A percentile compares a stretch with the other conserved stretches of the same genome.
phyloP scores from a whole-genome alignment of 352 stramenopile genomes.

The Pseudoperonospora humuli region DNA sequence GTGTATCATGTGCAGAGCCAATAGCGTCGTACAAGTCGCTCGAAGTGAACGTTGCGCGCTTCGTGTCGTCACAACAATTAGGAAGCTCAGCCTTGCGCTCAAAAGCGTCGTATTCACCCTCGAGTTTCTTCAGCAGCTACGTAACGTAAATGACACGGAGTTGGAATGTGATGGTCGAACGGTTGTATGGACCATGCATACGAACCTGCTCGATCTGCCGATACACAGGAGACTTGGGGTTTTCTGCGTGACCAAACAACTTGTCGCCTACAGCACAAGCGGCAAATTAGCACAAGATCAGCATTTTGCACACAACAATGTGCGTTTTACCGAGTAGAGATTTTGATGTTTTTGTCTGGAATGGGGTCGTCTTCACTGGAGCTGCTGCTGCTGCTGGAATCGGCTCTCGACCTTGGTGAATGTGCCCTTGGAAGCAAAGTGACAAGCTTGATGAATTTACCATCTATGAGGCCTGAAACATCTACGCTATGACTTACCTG shows the following conservation, averaged over 20 bases:
- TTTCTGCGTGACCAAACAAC: constrained; percentile 40
- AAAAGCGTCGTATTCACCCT: constrained; percentile 56
- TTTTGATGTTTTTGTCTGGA: constrained; percentile 22
- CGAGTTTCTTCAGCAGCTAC: constrained; percentile 38
- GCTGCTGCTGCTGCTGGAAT: constrained; percentile 10
- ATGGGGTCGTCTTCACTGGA: constrained; percentile 11
- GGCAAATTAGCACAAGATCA: neutral
- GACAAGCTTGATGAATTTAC: neutral
- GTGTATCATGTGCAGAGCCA: constrained; percentile 43
- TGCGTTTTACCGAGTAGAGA: constrained; percentile 13
- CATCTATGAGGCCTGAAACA: neutral
- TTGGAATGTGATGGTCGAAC: neutral
- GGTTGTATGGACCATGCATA: constrained; percentile 1
- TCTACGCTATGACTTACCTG: constrained; percentile 22
- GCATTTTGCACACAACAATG: neutral
- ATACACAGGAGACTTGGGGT: constrained; percentile 53
- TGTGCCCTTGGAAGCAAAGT: constrained; percentile 45
- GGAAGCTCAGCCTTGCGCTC: constrained; percentile 30
- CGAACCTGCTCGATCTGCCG: constrained; percentile 47
- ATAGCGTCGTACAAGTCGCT: constrained; percentile 76
- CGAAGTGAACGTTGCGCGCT: constrained; percentile 37
- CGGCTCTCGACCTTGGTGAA: constrained; percentile 44
- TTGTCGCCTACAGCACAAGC: constrained; percentile 22
- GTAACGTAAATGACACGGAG: neutral
- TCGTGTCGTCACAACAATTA: constrained; percentile 29